phyloP scores from a whole-genome alignment of 2,329 filamentous ascomycete species.

The Xylaria sp. region DNA sequence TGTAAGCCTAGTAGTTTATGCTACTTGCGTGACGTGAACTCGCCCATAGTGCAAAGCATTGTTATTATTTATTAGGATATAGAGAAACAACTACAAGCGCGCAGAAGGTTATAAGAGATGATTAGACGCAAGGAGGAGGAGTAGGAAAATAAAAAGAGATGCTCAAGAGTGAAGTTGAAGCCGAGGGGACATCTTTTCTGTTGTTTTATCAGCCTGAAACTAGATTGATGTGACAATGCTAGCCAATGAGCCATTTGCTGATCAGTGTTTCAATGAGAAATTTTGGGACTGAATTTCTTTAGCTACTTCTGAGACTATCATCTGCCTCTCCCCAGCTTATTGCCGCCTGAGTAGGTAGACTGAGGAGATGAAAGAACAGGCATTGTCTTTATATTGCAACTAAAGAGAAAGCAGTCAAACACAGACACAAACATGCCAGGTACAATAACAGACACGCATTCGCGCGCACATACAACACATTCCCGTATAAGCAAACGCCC shows the following conservation, averaged over 20 bases:
- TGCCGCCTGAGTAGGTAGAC: neutral
- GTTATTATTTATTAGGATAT: neutral
- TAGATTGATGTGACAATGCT: neutral
- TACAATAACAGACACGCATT: neutral
- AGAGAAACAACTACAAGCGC: too few species aligned
- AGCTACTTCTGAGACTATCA: too few species aligned
- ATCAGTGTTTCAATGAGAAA: neutral
- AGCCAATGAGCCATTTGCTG: neutral
- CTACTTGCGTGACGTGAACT: constrained; percentile 25
- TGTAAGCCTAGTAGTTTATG: constrained; percentile 43
- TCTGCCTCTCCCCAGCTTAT: too few species aligned
- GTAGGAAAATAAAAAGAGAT: neutral
- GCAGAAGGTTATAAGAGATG: neutral
- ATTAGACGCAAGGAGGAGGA: neutral
- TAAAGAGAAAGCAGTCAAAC: neutral
- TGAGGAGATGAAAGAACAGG: neutral
- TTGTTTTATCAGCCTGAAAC: neutral
- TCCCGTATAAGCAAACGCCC: too few species aligned
- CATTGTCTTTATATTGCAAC: neutral
- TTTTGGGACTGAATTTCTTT: too few species aligned
- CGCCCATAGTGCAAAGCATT: neutral
- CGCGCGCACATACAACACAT: too few species aligned
- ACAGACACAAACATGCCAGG: neutral
- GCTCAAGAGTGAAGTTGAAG: neutral
- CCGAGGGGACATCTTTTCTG: neutral